Evolutionary conservation across 2,329 filamentous ascomycete genomes (phyloP).

Genomic region (Neonectria magnoliae): DNA sequence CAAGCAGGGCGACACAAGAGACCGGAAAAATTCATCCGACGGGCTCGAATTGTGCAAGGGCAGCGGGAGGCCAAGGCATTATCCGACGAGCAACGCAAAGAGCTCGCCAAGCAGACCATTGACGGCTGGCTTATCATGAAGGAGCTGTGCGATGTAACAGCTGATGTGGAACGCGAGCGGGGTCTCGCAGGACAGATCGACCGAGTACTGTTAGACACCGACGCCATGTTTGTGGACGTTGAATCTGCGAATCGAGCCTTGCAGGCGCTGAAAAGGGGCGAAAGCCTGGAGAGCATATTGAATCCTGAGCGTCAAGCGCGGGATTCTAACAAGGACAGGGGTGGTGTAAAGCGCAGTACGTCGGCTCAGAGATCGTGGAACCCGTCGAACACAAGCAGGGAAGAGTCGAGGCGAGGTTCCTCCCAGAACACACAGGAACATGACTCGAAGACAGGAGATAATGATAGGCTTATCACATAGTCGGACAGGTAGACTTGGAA

Average conservation of each 20-base stretch:
- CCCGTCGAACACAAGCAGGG: conserved; percentile 25
- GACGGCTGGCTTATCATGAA: conserved; percentile 48
- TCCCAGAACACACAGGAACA: conserved; percentile 15
- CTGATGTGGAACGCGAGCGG: conserved; percentile 47
- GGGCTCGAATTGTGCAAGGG: conserved; percentile 68
- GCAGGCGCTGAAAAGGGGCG: conserved; percentile 56
- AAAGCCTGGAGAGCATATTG: conserved; percentile 45
- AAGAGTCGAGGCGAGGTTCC: conserved; percentile 20
- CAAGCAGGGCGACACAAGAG: conserved; percentile 64
- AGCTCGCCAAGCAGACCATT: conserved; percentile 39
- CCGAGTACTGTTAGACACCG: conserved; percentile 41
- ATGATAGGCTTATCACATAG: not conserved
- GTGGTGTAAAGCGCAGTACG: conserved; percentile 27
- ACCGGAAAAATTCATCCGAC: conserved; percentile 63
- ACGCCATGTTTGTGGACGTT: conserved; percentile 59
- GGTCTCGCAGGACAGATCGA: conserved; percentile 52
- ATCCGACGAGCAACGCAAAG: conserved; percentile 45
- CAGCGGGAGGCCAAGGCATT: conserved; percentile 56
- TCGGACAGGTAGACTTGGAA: conserved; percentile 24
- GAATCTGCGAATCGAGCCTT: conserved; percentile 58
- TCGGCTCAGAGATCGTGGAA: conserved; percentile 35
- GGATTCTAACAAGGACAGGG: conserved; percentile 17
- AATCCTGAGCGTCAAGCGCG: conserved; percentile 27
- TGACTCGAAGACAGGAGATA: not conserved
- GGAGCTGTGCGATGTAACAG: conserved; percentile 44